Percentiles rank a stretch among this genome's conserved stretches.
Conservation (phyloP, 192 early-diverging fungal species). For the Backusella parvicylindrica region DNA sequence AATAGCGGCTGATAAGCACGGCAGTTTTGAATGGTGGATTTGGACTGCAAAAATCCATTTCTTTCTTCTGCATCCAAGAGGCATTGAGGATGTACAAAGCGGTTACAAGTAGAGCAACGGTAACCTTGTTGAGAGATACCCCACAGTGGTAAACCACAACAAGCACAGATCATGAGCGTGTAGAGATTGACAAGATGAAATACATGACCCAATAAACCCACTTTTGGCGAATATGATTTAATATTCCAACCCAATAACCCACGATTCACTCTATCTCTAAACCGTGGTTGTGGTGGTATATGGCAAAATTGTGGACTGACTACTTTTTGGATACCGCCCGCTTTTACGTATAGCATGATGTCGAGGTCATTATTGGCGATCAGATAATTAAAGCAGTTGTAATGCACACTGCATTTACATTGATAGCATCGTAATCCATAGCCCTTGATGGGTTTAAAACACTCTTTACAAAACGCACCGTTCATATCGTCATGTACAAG, state of each 20-base stretch:
- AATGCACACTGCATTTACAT: conserved; percentile 47
- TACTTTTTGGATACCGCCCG: conserved; percentile 37
- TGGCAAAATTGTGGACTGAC: conserved; percentile 43
- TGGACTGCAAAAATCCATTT: background rate
- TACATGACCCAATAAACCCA: conserved; percentile 35
- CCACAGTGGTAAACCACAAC: conserved; percentile 52
- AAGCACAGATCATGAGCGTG: conserved; percentile 47
- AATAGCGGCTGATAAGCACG: conserved; percentile 9
- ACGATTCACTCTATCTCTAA: background rate
- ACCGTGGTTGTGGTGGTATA: conserved; percentile 20
- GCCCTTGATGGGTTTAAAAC: conserved; percentile 38
- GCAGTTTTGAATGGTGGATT: conserved; percentile 6
- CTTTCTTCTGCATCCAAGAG: conserved; percentile 6
- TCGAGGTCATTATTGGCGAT: conserved; percentile 24
- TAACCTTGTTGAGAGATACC: conserved; percentile 54
- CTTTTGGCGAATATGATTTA: background rate
- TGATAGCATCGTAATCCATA: conserved; percentile 52
- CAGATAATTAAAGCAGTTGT: conserved; percentile 44
- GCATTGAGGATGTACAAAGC: conserved; percentile 47
- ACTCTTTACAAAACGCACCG: conserved; percentile 30
- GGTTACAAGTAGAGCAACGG: conserved; percentile 45
- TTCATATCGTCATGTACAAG: conserved; percentile 6
- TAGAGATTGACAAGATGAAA: conserved; percentile 53
- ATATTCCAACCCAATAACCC: background rate
- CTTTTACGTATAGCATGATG: conserved; percentile 34